Base-by-base conservation (phyloP, 257 asterid genomes). In the Primulina tabacum region DNA sequence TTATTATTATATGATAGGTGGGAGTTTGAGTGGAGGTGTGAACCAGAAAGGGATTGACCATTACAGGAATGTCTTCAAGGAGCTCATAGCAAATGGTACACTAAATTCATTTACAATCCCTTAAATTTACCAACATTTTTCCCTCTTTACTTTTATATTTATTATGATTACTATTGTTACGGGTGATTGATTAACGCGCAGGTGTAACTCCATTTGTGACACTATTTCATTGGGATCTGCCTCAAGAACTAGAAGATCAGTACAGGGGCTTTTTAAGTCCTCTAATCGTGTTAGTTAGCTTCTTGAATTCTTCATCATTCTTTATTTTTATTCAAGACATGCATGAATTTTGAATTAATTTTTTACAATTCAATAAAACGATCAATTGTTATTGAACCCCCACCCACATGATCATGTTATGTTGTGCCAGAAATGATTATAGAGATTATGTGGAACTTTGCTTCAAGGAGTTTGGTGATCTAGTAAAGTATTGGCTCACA, bases 171-270 rank as follows among this genome's bases (percentile, higher is more conserved):
- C 43, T 33, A 33, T 4, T 35, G 43, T 35, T 35, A 35, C 2
- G 30, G 43, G 2, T 8, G 11, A 35, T 7, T 35, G 8, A 7
- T 8, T 35, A 35, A 0, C 1, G 10, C 20, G 16, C 47, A 87
- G 97, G 93, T 14, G 71, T 88, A 38, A 69, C 73, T 7, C 97
- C 97, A 66, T 69, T 73, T 9, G 95, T 83, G 65, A 84, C 94
- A 35, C 57, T 90, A 20, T 84, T 75, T 55, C 97, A 90, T 34
- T 88, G 92, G 94, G 96, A 90, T 82, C 68, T 82, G 26, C 96
- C 97, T 6, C 94, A 90, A 81, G 89, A 85, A 28, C 73, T 88
- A 35, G 88, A 90, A 52, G 92, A 85, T 65, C 88, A 88, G 28
- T 91, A 91, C 52, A 76, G 38, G 61, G 94, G 97, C 57, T 92